These are phyloP conservation scores for Aspergillus pseudoglaucus DNA, from an alignment of 2,329 filamentous ascomycete species.

Conservation along the genomic window DNA sequence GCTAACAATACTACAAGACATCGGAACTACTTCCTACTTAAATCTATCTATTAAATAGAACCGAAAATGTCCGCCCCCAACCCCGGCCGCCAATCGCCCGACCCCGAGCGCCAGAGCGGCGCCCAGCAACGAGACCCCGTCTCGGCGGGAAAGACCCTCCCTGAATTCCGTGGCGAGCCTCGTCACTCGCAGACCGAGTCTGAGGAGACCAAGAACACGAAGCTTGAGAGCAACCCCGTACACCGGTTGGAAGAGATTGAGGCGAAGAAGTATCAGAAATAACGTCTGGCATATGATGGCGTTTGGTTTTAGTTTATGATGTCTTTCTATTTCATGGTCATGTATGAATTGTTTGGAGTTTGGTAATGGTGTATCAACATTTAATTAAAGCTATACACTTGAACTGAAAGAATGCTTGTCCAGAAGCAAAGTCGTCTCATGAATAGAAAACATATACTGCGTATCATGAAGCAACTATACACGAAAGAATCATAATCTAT, in stretches of 20 bases:
- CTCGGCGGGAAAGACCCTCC: conserved; percentile 52
- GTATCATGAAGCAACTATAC: neutral
- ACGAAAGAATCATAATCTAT: neutral
- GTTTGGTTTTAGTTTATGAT: too few species aligned
- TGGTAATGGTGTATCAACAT: neutral
- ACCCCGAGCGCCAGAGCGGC: conserved; percentile 61
- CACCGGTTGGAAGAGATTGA: conserved; percentile 34
- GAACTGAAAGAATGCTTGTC: neutral
- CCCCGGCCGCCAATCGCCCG: conserved; percentile 69
- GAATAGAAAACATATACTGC: neutral
- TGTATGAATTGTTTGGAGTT: neutral
- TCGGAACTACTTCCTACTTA: neutral
- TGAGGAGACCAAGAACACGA: conserved; percentile 19
- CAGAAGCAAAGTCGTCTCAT: neutral
- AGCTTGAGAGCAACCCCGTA: conserved; percentile 37
- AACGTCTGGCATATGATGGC: too few species aligned
- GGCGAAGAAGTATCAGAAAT: conserved; percentile 26
- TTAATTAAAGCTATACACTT: neutral
- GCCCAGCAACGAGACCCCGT: conserved; percentile 56
- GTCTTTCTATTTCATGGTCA: too few species aligned
- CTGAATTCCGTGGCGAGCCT: conserved; percentile 40
- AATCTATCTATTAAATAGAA: neutral
- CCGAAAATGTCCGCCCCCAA: conserved; percentile 53
- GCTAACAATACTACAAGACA: too few species aligned
- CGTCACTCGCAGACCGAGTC: conserved; percentile 24